These are phyloP conservation scores for Moesziomyces sp. DNA, from an alignment of 1,284 basidiomycete genomes.

Conservation along the genomic window DNA sequence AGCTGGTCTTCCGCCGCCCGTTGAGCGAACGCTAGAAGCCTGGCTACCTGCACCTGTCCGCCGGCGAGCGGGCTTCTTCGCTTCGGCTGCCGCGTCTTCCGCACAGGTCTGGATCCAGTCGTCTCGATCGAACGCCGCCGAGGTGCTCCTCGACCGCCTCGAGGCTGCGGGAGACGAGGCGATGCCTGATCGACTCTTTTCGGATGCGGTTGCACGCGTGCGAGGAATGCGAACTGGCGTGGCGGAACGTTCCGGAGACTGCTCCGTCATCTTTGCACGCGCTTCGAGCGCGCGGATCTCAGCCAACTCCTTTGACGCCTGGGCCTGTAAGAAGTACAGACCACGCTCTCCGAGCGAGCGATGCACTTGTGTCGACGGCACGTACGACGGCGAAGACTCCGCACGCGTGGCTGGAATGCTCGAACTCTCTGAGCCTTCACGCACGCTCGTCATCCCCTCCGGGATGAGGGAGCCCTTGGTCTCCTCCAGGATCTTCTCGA, in stretches of 20 bases:
- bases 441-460: slow-evolving; percentile 10
- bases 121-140: slow-evolving; percentile 27
- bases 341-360: slow-evolving; percentile 60
- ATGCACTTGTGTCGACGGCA: slow-evolving; percentile 53
- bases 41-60: slow-evolving; percentile 1
- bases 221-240: slow-evolving; percentile 6
- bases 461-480: slow-evolving; percentile 58
- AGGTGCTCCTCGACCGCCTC: slow-evolving; percentile 8
- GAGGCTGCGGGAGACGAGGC: slow-evolving; percentile 15
- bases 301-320: slow-evolving; percentile 60
- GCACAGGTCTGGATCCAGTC: slow-evolving; percentile 46
- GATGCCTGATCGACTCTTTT: neutral
- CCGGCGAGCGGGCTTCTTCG: slow-evolving; percentile 7
- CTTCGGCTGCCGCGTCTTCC: slow-evolving; percentile 30
- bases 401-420: neutral
- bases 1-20: slow-evolving; percentile 5
- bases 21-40: slow-evolving; percentile 6
- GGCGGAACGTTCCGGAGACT: slow-evolving; percentile 6
- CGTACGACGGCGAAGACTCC: slow-evolving; percentile 42
- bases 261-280: slow-evolving; percentile 46
- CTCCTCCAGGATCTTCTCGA: slow-evolving; percentile 74
- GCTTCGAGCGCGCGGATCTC: slow-evolving; percentile 63
- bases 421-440: neutral
- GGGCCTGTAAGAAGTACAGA: slow-evolving; percentile 63
- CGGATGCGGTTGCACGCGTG: slow-evolving; percentile 3